phyloP scores from a whole-genome alignment of 805 yeast genomes.

The Kluyveromyces siamensis region DNA sequence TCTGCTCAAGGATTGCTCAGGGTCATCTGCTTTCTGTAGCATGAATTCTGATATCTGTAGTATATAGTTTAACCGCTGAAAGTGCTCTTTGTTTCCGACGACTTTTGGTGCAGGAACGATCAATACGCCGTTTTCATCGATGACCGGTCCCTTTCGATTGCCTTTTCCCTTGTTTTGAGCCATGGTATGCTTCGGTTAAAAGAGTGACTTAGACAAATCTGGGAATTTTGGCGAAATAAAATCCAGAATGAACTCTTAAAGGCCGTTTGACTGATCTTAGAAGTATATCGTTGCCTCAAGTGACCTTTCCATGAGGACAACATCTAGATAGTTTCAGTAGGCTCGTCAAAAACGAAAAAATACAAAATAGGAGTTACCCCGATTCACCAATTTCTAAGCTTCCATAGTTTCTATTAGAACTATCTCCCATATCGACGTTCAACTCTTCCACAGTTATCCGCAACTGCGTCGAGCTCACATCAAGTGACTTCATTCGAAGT shows the following conservation, averaged over 20 bases:
- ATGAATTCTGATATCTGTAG: conserved; percentile 44
- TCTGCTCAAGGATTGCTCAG: conserved; percentile 37
- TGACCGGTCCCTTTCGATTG: conserved; percentile 1
- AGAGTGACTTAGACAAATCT: too few species aligned
- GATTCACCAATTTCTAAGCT: not conserved
- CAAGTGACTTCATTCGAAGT: conserved; percentile 10
- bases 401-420: not conserved
- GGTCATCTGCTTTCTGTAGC: conserved; percentile 23
- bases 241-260: too few species aligned
- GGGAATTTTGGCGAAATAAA: too few species aligned
- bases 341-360: too few species aligned
- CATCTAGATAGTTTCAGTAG: too few species aligned
- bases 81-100: conserved; percentile 48
- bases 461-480: not conserved
- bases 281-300: too few species aligned
- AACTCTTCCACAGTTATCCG: conserved; percentile 1
- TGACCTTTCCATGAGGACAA: too few species aligned
- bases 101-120: conserved; percentile 29
- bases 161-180: not conserved
- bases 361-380: not conserved
- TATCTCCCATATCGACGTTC: not conserved
- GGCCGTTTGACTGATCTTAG: too few species aligned
- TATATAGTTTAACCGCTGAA: conserved; percentile 48
- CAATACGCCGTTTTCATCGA: conserved; percentile 15
- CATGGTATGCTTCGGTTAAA: too few species aligned